phyloP scores from a whole-genome alignment of 75 land plant species.

The Chamaecyparis obtusa region DNA sequence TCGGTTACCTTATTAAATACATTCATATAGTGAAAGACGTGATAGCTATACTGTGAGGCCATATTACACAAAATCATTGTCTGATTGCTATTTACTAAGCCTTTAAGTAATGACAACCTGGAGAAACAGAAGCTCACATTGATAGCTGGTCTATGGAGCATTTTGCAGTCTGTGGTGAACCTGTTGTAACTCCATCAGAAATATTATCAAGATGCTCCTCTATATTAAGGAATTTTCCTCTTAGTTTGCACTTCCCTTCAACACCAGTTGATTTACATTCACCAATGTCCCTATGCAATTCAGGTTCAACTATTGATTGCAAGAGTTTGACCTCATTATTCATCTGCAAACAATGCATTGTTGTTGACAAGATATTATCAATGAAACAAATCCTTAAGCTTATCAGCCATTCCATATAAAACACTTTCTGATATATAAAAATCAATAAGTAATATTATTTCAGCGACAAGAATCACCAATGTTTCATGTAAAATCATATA shows the following conservation, averaged over 20 bases:
- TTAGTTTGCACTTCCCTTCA: not conserved
- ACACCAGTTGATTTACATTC: not conserved
- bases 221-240: not conserved
- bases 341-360: constrained; percentile 6
- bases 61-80: not conserved
- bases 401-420: not conserved
- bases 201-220: not conserved
- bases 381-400: not conserved
- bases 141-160: not conserved
- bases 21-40: not conserved
- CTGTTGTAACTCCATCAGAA: not conserved
- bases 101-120: not conserved
- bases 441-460: not conserved
- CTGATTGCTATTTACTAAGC: not conserved
- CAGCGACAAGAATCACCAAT: not conserved
- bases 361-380: not conserved
- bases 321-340: not conserved
- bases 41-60: not conserved
- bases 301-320: constrained; percentile 6
- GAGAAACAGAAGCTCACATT: not conserved
- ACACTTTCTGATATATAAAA: not conserved
- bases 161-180: not conserved
- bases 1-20: not conserved
- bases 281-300: not conserved
- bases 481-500: not conserved